Conservation (phyloP, 176 grass and related monocot species). For the Aegilops bicornis region DNA sequence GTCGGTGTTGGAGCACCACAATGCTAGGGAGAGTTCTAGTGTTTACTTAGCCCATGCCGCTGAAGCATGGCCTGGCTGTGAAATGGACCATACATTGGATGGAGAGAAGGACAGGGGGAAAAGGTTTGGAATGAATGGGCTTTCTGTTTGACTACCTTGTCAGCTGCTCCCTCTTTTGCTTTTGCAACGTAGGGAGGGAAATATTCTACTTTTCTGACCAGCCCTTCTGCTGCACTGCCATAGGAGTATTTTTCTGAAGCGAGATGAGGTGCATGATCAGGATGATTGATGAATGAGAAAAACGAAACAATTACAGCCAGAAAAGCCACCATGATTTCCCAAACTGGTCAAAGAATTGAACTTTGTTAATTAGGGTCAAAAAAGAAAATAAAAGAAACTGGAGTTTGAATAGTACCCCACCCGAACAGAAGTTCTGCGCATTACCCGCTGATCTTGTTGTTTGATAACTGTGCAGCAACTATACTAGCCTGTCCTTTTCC, state of each 20-base stretch:
- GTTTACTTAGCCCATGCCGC: too few relatives aligned
- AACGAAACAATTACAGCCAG: constrained; percentile 25
- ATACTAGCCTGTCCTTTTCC: neutral
- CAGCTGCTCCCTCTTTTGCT: constrained; percentile 28
- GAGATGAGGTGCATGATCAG: constrained; percentile 12
- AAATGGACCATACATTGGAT: constrained; percentile 44
- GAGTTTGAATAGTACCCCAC: neutral
- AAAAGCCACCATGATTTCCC: constrained; percentile 42
- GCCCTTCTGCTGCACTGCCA: neutral
- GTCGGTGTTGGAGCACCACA: too few relatives aligned
- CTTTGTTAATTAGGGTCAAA: neutral
- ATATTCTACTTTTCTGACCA: constrained; percentile 37
- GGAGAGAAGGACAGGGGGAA: neutral
- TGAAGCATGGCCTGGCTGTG: neutral
- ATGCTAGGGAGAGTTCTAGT: too few relatives aligned
- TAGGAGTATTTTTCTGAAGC: neutral
- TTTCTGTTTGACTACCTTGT: constrained; percentile 53
- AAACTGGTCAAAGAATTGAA: constrained; percentile 29
- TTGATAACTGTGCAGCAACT: neutral
- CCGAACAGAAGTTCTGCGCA: neutral
- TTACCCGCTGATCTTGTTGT: neutral
- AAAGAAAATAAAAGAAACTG: too few relatives aligned
- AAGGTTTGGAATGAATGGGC: constrained; percentile 37
- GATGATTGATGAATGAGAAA: constrained; percentile 46
- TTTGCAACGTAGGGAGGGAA: constrained; percentile 8